Conservation (phyloP, 805 yeast species). For the Saccharomyces jurei region DNA sequence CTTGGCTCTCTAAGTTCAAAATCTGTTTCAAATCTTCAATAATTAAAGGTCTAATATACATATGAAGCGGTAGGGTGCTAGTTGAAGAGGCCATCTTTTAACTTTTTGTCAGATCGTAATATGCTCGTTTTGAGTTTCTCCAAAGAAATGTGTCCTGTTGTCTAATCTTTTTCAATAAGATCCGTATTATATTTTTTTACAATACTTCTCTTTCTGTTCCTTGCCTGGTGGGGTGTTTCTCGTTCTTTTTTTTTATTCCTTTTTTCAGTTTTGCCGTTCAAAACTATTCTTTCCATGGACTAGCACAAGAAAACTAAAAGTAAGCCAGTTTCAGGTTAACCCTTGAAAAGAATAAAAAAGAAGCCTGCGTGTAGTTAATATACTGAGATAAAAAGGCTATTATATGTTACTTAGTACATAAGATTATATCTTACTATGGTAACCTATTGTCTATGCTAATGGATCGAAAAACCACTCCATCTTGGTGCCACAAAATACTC, state of each 20-base stretch:
- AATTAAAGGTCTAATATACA: conserved; percentile 70
- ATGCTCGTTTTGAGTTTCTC: background rate
- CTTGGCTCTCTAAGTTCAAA: conserved; percentile 50
- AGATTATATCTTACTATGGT: background rate
- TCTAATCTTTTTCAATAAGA: background rate
- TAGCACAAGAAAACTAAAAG: background rate
- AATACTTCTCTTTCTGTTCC: background rate
- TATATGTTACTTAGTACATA: too few relatives aligned
- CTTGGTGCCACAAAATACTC: conserved; percentile 44
- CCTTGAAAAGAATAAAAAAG: background rate
- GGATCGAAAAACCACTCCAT: conserved; percentile 51
- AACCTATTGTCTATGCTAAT: conserved; percentile 24
- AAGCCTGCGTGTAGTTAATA: background rate
- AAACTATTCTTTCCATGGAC: background rate
- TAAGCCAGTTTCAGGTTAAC: background rate
- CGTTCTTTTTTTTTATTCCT: background rate
- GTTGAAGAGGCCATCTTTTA: conserved; percentile 25
- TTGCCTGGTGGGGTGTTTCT: background rate
- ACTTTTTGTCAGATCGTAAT: background rate
- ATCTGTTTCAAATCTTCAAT: conserved; percentile 63
- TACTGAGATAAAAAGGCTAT: background rate
- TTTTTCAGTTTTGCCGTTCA: background rate
- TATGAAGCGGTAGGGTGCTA: conserved; percentile 45
- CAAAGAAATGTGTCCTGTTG: background rate
- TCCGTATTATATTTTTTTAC: background rate